These are phyloP conservation scores for Leavenworthia alabamica DNA, from an alignment of 345 rosid genomes.

Conservation along the genomic window DNA sequence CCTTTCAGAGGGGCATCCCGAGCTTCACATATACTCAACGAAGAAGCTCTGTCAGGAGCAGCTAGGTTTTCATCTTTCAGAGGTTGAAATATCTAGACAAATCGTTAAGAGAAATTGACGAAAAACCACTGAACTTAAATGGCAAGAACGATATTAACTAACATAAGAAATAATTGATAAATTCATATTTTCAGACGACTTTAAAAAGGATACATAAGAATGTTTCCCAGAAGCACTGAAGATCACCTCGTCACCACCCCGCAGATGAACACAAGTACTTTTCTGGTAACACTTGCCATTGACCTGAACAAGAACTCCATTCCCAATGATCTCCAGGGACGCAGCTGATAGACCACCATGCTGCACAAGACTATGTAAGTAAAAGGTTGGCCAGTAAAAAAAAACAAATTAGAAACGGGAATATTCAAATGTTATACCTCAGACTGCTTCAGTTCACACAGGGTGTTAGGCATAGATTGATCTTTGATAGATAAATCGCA, in stretches of 20 bases:
- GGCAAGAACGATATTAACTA: background rate
- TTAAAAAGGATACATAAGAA: conserved; percentile 87
- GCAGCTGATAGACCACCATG: conserved; percentile 59
- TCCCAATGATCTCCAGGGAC: conserved; percentile 63
- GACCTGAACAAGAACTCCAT: conserved; percentile 77
- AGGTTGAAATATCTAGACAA: conserved; percentile 76
- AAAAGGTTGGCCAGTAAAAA: conserved; percentile 8
- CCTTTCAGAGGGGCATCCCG: conserved; percentile 60
- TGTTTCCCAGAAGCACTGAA: conserved; percentile 64
- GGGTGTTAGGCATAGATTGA: conserved; percentile 43
- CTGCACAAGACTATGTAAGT: conserved; percentile 41
- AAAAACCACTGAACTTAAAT: background rate
- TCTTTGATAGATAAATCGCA: conserved; percentile 77
- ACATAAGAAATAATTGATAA: conserved; percentile 1
- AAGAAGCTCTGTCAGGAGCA: conserved; percentile 53
- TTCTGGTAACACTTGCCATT: conserved; percentile 60
- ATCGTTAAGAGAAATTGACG: conserved; percentile 41
- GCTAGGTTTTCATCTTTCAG: conserved; percentile 54
- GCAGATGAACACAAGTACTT: conserved; percentile 40
- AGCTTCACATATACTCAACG: conserved; percentile 69
- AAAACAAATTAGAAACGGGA: background rate
- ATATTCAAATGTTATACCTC: conserved; percentile 44
- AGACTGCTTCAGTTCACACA: conserved; percentile 70
- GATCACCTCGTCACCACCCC: conserved; percentile 90
- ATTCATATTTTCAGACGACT: background rate